A percentile compares a stretch with the other conserved stretches of the same genome.
Conservation (phyloP, 306 rosid species). For the Rosa lucieae region DNA sequence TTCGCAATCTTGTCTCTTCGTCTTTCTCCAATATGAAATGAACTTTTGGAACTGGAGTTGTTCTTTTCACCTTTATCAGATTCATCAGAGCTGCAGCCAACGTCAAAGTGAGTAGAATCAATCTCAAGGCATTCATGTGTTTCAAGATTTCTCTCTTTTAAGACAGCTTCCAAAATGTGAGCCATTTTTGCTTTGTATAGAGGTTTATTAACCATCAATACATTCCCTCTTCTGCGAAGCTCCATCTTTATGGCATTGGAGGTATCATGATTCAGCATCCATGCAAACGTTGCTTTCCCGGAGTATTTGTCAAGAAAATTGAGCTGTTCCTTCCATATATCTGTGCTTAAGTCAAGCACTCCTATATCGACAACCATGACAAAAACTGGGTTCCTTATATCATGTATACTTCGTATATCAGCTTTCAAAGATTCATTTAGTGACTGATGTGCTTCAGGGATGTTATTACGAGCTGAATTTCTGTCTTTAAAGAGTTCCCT, state of each 20-base stretch:
- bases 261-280: conserved; percentile 92
- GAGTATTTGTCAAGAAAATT: conserved; percentile 75
- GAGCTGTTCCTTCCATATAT: conserved; percentile 95
- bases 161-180: conserved; percentile 78
- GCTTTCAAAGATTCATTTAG: conserved; percentile 49
- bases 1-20: conserved; percentile 33
- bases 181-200: conserved; percentile 81
- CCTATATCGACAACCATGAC: conserved; percentile 80
- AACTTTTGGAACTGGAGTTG: conserved; percentile 34
- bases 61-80: conserved; percentile 60
- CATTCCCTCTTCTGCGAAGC: conserved; percentile 78
- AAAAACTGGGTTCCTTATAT: conserved; percentile 61
- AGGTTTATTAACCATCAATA: conserved; percentile 74
- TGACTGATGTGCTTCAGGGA: conserved; percentile 61
- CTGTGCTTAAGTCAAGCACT: conserved; percentile 93
- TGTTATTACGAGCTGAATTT: conserved; percentile 42
- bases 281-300: conserved; percentile 80
- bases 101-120: conserved; percentile 78
- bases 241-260: conserved; percentile 78
- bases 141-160: conserved; percentile 65
- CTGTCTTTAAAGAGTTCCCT: conserved; percentile 65
- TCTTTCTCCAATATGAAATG: conserved; percentile 38
- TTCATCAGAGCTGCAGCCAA: conserved; percentile 68
- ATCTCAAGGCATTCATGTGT: conserved; percentile 76
- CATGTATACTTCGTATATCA: conserved; percentile 53